phyloP scores from a whole-genome alignment of 2,329 filamentous ascomycete species.

The Cladophialophora bantiana region DNA sequence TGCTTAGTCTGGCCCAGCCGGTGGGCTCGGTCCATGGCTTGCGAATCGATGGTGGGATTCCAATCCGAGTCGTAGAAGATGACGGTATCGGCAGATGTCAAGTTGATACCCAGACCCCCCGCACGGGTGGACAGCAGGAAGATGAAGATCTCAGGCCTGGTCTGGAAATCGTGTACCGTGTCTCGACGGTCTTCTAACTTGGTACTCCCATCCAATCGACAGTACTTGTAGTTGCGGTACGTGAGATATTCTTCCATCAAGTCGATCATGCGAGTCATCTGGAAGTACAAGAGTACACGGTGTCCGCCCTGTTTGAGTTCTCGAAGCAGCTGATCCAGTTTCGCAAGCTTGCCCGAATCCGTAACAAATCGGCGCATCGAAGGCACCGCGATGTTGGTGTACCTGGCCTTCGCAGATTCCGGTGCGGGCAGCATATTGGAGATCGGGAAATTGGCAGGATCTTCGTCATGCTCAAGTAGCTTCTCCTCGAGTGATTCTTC shows the following conservation, averaged over 20 bases:
- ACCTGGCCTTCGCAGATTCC: slow-evolving; percentile 80
- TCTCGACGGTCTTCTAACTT: slow-evolving; percentile 97
- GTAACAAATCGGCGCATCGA: slow-evolving; percentile 98
- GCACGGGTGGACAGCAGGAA: slow-evolving; percentile 96
- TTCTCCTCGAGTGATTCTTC: slow-evolving; percentile 71
- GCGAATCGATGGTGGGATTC: slow-evolving; percentile 98
- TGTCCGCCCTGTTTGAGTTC: slow-evolving; percentile 91
- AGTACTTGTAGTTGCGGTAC: slow-evolving; percentile 99
- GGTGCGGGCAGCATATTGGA: slow-evolving; percentile 75
- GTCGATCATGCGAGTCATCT: slow-evolving; percentile 99
- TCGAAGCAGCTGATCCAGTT: slow-evolving; percentile 84
- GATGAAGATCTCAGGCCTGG: slow-evolving; percentile 91
- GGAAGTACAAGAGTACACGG: slow-evolving; percentile 96
- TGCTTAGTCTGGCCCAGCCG: slow-evolving; percentile 94
- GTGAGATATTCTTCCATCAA: slow-evolving; percentile 99
- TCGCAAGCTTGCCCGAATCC: slow-evolving; percentile 93
- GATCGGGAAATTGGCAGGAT: slow-evolving; percentile 69
- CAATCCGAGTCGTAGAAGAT: slow-evolving; percentile 99
- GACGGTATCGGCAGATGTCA: slow-evolving; percentile 95
- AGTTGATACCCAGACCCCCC: slow-evolving; percentile 96
- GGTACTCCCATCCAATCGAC: slow-evolving; percentile 92
- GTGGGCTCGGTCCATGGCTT: slow-evolving; percentile 99
- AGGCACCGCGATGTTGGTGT: slow-evolving; percentile 89
- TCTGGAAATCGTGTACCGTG: slow-evolving; percentile 96
- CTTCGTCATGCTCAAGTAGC: slow-evolving; percentile 75